Percentiles rank a stretch among this genome's conserved stretches.
Evolutionary conservation across 768 basidiomycete species (phyloP).

Genomic region (Boletus subparvulus): DNA sequence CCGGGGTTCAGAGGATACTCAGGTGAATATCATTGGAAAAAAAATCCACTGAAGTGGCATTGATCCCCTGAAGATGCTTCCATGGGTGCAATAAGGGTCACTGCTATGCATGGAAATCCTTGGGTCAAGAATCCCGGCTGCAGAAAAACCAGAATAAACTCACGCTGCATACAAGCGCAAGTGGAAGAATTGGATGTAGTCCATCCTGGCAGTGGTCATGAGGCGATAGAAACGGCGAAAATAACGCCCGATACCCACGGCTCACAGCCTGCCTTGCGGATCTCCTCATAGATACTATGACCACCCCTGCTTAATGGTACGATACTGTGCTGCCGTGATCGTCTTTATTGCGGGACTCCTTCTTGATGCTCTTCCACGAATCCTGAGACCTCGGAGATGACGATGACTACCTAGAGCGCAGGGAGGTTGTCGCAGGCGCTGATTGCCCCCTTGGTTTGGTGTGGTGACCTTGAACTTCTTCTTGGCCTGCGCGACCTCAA

Average conservation of each 20-base stretch:
- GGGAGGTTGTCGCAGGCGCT: not conserved
- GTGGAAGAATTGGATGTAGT: conserved; percentile 92
- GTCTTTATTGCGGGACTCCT: conserved; percentile 60
- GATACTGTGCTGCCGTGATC: conserved; percentile 87
- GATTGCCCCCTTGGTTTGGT: not conserved
- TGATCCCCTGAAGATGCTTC: conserved; percentile 74
- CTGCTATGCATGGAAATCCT: conserved; percentile 27
- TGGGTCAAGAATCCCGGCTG: conserved; percentile 24
- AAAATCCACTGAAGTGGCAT: no score
- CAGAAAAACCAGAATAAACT: conserved; percentile 16
- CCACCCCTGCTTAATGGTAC: conserved; percentile 91
- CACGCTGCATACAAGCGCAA: conserved; percentile 77
- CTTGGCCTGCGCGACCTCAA: conserved; percentile 68
- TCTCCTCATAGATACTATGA: conserved; percentile 78
- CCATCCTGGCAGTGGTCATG: conserved; percentile 45
- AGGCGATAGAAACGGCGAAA: not conserved
- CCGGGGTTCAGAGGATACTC: no score
- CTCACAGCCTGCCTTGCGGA: conserved; percentile 73
- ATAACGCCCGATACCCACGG: conserved; percentile 51
- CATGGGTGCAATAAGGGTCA: conserved; percentile 60
- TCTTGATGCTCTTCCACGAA: conserved; percentile 84
- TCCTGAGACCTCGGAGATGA: conserved; percentile 89
- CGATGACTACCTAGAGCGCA: conserved; percentile 65
- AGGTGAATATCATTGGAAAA: no score
- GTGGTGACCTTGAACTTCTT: conserved; percentile 70